A percentile compares a stretch with the other conserved stretches of the same genome.
phyloP scores from a whole-genome alignment of 2,329 filamentous ascomycete genomes.

The Stenocarpella maydis region DNA sequence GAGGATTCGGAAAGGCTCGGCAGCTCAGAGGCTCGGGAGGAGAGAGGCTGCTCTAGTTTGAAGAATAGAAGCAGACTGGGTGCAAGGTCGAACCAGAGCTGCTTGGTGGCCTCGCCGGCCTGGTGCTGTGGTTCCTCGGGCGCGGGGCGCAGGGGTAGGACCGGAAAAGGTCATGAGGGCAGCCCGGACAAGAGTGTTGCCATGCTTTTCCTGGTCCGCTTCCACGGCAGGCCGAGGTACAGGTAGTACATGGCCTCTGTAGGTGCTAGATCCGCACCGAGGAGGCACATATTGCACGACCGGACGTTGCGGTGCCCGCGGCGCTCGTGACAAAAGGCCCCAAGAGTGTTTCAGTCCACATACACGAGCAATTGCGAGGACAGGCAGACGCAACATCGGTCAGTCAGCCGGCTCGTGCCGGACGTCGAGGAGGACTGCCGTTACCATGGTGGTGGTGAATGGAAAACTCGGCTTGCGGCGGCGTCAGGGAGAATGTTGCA shows the following conservation, averaged over 20 bases:
- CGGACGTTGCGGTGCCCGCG: background rate
- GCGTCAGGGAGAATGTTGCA: background rate
- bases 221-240: conserved; percentile 2
- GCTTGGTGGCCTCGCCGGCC: background rate
- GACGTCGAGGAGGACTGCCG: background rate
- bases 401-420: background rate
- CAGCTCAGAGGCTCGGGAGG: background rate
- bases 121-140: background rate
- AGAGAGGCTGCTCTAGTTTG: background rate
- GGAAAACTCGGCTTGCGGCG: background rate
- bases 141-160: background rate
- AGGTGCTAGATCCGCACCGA: background rate
- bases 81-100: background rate
- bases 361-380: background rate
- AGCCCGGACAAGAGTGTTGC: background rate
- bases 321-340: background rate
- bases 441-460: background rate
- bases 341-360: background rate
- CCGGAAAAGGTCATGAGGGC: conserved; percentile 11
- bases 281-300: background rate
- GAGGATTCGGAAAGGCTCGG: background rate
- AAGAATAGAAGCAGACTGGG: background rate
- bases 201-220: background rate
- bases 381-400: background rate
- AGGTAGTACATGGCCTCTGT: background rate